A percentile compares a stretch with the other conserved stretches of the same genome.
phyloP scores from a whole-genome alignment of 192 early-diverging fungal species.

The Linnemannia exigua region DNA sequence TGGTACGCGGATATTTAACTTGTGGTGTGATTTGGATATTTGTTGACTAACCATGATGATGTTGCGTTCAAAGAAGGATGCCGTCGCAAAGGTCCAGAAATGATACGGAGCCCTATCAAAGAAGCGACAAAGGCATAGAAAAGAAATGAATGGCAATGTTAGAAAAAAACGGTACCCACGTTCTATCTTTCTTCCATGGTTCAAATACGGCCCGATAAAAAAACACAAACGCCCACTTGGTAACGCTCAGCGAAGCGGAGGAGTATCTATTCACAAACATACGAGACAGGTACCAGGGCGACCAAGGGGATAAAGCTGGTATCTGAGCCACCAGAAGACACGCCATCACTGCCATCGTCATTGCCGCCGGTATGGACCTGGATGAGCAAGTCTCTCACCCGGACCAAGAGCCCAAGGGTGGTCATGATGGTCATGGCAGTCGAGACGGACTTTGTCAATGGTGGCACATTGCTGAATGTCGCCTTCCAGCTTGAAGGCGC shows the following conservation, averaged over 20 bases:
- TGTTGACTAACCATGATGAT: too few relatives aligned
- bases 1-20: too few relatives aligned
- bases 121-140: not conserved
- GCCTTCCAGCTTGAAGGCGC: too few relatives aligned
- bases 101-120: conserved; percentile 35
- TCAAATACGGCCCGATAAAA: not conserved
- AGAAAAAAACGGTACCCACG: too few relatives aligned
- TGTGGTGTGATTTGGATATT: too few relatives aligned
- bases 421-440: conserved; percentile 48
- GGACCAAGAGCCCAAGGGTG: conserved; percentile 11
- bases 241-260: too few relatives aligned
- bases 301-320: conserved; percentile 8
- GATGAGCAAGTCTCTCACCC: too few relatives aligned
- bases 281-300: conserved; percentile 37
- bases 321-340: not conserved
- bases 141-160: not conserved
- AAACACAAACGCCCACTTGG: too few relatives aligned
- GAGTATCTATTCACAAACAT: too few relatives aligned
- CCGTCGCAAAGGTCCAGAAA: conserved; percentile 53
- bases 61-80: conserved; percentile 46
- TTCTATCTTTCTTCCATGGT: too few relatives aligned
- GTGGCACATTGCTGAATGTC: conserved; percentile 56
- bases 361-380: too few relatives aligned
- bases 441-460: conserved; percentile 56
- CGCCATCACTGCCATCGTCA: too few relatives aligned